A percentile compares a stretch with the other conserved stretches of the same genome.
phyloP scores from a whole-genome alignment of 176 grass and related monocot genomes.

The Ensete glaucum region DNA sequence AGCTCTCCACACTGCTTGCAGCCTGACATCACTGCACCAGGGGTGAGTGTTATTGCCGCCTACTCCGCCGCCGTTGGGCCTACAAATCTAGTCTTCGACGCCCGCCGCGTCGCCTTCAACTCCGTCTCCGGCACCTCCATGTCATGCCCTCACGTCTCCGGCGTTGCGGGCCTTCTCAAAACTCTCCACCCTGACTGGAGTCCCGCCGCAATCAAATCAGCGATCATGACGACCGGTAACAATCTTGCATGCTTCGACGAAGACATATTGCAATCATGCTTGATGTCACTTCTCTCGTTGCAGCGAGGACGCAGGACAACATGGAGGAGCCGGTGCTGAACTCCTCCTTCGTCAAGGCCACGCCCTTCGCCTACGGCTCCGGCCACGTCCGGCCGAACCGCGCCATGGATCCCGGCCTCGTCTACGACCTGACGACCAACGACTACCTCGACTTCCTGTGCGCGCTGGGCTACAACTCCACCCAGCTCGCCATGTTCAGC shows the following conservation, averaged over 20 bases:
- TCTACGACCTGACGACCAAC: neutral
- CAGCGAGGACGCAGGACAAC: constrained; percentile 15
- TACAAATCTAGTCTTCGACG: neutral
- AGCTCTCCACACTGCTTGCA: neutral
- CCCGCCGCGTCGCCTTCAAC: constrained; percentile 5
- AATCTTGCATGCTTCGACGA: neutral
- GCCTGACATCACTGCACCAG: constrained; percentile 21
- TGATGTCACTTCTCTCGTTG: neutral
- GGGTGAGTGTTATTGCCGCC: constrained; percentile 8
- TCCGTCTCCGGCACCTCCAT: constrained; percentile 10
- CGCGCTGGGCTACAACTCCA: constrained; percentile 5
- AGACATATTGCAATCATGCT: neutral
- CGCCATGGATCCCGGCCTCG: constrained; percentile 17
- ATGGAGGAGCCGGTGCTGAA: neutral
- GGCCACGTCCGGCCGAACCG: constrained; percentile 12
- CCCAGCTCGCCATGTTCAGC: neutral
- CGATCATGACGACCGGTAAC: constrained; percentile 19
- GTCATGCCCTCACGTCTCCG: constrained; percentile 13
- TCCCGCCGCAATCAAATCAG: constrained; percentile 16
- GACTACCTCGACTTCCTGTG: constrained; percentile 21
- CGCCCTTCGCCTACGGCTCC: neutral
- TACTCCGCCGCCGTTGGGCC: neutral
- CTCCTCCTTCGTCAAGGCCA: neutral
- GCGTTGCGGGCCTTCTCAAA: constrained; percentile 15
- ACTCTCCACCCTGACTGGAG: constrained; percentile 12